Conservation (phyloP, 2,329 filamentous ascomycete species). For the Aspergillus sp. region DNA sequence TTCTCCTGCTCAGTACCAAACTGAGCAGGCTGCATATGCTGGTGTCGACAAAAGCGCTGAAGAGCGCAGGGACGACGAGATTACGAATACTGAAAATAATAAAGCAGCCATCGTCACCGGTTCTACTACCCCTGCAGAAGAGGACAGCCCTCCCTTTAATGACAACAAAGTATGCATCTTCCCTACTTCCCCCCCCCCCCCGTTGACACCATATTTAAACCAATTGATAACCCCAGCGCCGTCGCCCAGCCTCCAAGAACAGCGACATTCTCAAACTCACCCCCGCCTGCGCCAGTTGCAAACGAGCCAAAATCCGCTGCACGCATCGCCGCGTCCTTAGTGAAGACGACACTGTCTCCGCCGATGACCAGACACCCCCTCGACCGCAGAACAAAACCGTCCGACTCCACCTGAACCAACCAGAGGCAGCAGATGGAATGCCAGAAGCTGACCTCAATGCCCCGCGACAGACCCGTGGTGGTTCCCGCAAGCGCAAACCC, state of each 20-base stretch:
- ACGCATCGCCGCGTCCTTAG: conserved; percentile 10
- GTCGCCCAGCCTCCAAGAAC: too few relatives aligned
- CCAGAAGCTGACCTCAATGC: neutral
- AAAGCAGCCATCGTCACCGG: neutral
- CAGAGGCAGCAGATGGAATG: neutral
- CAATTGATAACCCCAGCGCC: neutral
- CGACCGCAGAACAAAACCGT: conserved; percentile 10
- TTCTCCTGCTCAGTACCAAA: neutral
- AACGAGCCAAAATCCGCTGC: conserved; percentile 21
- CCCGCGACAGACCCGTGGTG: conserved; percentile 4
- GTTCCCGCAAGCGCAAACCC: conserved; percentile 1
- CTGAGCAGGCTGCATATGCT: conserved; percentile 1
- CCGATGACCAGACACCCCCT: conserved; percentile 11
- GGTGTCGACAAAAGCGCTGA: neutral
- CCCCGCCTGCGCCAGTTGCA: conserved; percentile 17
- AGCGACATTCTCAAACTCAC: conserved; percentile 3
- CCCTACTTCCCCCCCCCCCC: neutral
- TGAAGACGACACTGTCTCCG: conserved; percentile 2
- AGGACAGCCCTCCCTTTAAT: neutral
- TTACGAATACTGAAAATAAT: neutral
- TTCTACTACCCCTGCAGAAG: neutral
- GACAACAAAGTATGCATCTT: neutral
- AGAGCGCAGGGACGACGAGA: neutral
- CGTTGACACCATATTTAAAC: neutral
- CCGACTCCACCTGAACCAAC: conserved; percentile 1